Evolutionary conservation across 192 early-diverging fungal genomes (phyloP), one percentile per base, ranked within the genome.

Genomic region (Coemansia sp.): DNA sequence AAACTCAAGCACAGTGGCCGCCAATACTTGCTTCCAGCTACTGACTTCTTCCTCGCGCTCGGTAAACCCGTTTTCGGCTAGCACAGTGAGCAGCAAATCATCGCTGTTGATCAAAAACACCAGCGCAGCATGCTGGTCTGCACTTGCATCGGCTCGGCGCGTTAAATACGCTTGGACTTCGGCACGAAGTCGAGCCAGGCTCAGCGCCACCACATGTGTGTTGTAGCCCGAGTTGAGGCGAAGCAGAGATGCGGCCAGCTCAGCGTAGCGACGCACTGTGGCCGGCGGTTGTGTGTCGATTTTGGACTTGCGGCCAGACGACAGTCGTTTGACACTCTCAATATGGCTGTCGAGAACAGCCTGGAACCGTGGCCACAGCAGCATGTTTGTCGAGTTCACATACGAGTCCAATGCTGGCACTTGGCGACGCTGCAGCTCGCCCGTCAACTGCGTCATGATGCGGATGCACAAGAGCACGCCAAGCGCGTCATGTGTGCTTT

Each of bases 41-140:
- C 62, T 60, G 3, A 80, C 77, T 37, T 79, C 82, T 27, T 76
- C 82, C 19, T 71, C 79, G 53, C 67, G 67, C 55, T 75, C 72
- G n/a, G 66, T 39, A 47, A 81, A 79, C 21, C 74, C 75, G 69
- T 79, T 73, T 29, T 83, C 94, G 47, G 84, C 76, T 24, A 98
- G 81, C 35, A 96, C 89, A 2, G 89, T 83, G 23, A 91, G 76
- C 19, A 97, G 87, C 14, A 95, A 79, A 65, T 99, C 95, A 73
- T 91, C 91, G 68, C 95, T 99, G 84, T 97, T 99, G 70, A 99
- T 94, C 62, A 93, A 78, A 63, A 96, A 96, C 11, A 92, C 86
- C 45, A 92, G 75, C 32, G 88, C 72, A 23, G 81, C 85, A 45
- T 89, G 89, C 19, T 76, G 76, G 54, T 93, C 91, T 7, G 78